A percentile compares a stretch with the other conserved stretches of the same genome.
Conservation (phyloP, 768 basidiomycete species). For the Pleurotus ostreatus region DNA sequence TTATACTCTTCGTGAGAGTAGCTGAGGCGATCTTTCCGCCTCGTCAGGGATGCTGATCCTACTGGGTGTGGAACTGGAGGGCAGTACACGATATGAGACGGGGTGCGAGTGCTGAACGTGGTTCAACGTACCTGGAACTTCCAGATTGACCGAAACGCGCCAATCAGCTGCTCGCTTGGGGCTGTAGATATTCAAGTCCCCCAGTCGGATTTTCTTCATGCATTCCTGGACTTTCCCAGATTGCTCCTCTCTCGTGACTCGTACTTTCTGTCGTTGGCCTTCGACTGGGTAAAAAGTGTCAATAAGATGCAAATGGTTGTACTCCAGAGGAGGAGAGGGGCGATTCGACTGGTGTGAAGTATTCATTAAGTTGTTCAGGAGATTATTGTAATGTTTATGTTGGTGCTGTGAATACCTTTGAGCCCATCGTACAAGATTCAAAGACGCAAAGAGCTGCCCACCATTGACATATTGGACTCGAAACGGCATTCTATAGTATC, state of each 20-base stretch:
- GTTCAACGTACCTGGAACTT: conserved; percentile 69
- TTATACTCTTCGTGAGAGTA: conserved; percentile 92
- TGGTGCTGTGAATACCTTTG: conserved; percentile 52
- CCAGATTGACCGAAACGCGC: conserved; percentile 90
- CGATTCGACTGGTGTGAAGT: conserved; percentile 44
- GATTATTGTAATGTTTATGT: conserved; percentile 80
- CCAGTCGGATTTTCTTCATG: conserved; percentile 78
- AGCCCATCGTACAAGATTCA: conserved; percentile 5
- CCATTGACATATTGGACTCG: conserved; percentile 89
- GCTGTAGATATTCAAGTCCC: conserved; percentile 82
- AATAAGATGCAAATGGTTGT: conserved; percentile 72
- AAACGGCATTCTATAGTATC: conserved; percentile 66
- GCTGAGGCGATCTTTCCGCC: conserved; percentile 87
- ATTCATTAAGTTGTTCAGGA: conserved; percentile 80
- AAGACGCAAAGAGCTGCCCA: conserved; percentile 34
- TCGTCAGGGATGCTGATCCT: conserved; percentile 54
- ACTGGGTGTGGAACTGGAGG: conserved; percentile 59
- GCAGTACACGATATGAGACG: neutral
- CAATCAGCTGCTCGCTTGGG: conserved; percentile 86
- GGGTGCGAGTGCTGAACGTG: neutral
- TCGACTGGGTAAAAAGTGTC: conserved; percentile 72
- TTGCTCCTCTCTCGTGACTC: conserved; percentile 82
- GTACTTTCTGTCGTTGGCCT: conserved; percentile 55
- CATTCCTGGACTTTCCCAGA: conserved; percentile 59
- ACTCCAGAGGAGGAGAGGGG: conserved; percentile 57